Base-by-base conservation (phyloP, 2,329 filamentous ascomycete species). In the Orbilia ellipsospora region DNA sequence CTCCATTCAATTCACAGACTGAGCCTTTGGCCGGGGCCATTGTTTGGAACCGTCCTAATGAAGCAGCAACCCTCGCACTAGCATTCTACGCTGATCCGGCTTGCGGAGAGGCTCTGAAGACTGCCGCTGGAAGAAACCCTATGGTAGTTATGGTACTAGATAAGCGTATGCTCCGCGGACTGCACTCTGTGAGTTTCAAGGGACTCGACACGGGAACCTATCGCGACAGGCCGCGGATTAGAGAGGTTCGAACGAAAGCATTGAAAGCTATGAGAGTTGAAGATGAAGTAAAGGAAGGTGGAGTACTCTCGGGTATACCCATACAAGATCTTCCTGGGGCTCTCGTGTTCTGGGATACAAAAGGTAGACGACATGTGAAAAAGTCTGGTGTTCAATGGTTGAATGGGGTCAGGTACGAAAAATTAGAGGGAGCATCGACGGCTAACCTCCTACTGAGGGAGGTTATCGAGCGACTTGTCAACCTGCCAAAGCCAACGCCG, bases 1-100 rank as follows among this genome's bases (percentile, higher is more conserved):
- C 18, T 15, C n/a, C 16, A 5, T 36, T 3, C 6, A n/a, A 8
- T 31, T 20, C 18, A 6, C 12, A 15, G 4, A 15, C n/a, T 15
- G 20, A 20, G n/a, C 57, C 59, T 3, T n/a, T 69, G 0, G 54
- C 68, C 18, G 72, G 64, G 0, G 52, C 48, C 2, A 31, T 69
- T 12, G 40, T 75, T 23, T 75, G 72, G 72, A 69, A 75, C 28
- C 63, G 72, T 10, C 70, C 63, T 1, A 36, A 42, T 3, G 64
- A 60, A 28, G 51, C 48, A 6, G 45, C 54, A 0, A 62, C 44
- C 5, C 26, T 68, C 2, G 72, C 51, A n/a, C 3, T 75, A 10
- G 72, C 64, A 12, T 54, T 75, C 15, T 69, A 75, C 20, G 13
- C 28, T 1, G 59, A 65, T 20, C 26, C 18, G 1, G 10, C n/a